Conservation (phyloP, 2,329 filamentous ascomycete genomes). For the Xylaria hypoxylon region DNA sequence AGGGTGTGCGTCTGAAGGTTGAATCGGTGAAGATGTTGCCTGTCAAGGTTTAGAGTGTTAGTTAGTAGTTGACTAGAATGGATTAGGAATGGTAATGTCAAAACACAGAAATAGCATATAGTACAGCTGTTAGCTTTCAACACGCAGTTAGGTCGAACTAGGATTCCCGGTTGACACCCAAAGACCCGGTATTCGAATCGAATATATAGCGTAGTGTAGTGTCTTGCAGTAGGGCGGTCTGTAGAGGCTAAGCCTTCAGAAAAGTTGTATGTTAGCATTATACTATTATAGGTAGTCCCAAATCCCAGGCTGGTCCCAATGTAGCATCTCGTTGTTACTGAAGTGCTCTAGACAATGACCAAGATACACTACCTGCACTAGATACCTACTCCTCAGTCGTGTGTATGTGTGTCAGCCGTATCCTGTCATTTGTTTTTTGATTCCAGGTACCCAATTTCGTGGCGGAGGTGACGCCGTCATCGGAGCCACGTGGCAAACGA, state of each 20-base stretch:
- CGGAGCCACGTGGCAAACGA: slow-evolving; percentile 19
- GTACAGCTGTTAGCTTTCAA: not conserved
- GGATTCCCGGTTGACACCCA: not conserved
- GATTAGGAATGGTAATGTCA: not conserved
- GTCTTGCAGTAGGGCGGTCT: not conserved
- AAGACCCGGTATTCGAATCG: not conserved
- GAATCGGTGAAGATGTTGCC: not conserved
- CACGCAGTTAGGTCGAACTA: not conserved
- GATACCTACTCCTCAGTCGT: not conserved
- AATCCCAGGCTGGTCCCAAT: not conserved
- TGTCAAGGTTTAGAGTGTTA: not conserved
- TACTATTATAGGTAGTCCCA: not conserved
- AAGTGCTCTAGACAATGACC: not conserved
- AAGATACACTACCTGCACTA: not conserved
- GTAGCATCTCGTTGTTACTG: not conserved
- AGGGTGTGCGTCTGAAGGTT: not conserved
- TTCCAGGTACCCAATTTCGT: not conserved
- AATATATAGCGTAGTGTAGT: not conserved
- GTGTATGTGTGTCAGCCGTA: slow-evolving; percentile 10
- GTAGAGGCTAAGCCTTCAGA: not conserved
- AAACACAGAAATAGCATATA: too few species aligned
- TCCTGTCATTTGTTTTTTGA: not conserved
- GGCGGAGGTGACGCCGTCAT: slow-evolving; percentile 1
- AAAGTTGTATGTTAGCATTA: not conserved
- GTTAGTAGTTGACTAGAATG: not conserved